Percentiles rank a stretch among this genome's conserved stretches.
phyloP scores from a whole-genome alignment of 2,329 filamentous ascomycete species.

The Corniculantispora saksenae region DNA sequence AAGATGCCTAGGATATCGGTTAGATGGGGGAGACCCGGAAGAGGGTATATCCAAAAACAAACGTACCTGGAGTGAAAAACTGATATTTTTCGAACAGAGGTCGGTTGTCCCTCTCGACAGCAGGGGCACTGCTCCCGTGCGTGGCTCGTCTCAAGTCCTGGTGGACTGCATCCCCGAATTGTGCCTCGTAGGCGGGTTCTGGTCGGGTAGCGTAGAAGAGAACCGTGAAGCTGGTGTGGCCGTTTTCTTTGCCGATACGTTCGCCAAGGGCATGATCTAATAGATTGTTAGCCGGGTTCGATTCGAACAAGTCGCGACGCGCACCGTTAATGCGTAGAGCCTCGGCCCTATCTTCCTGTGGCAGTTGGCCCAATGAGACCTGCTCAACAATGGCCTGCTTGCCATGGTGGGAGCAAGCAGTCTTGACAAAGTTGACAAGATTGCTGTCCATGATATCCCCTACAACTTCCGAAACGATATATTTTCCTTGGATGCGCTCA shows the following conservation, averaged over 20 bases:
- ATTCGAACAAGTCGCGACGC: conserved; percentile 18
- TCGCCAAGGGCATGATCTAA: conserved; percentile 54
- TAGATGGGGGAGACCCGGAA: conserved; percentile 18
- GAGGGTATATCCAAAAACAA: no score
- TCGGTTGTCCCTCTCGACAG: conserved; percentile 37
- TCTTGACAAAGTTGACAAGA: conserved; percentile 46
- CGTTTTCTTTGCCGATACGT: conserved; percentile 42
- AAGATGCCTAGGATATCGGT: conserved; percentile 70
- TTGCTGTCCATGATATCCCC: conserved; percentile 46
- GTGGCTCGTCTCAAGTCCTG: conserved; percentile 69
- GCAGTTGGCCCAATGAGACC: conserved; percentile 43
- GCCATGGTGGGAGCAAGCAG: conserved; percentile 45
- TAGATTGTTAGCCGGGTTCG: conserved; percentile 24
- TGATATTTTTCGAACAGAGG: conserved; percentile 89
- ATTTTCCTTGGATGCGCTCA: conserved; percentile 39
- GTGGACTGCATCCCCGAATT: conserved; percentile 64
- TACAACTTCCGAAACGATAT: conserved; percentile 59
- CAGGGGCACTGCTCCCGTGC: background rate
- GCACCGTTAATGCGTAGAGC: conserved; percentile 51
- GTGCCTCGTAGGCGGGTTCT: conserved; percentile 61
- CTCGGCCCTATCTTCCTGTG: conserved; percentile 42
- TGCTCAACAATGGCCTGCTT: conserved; percentile 42
- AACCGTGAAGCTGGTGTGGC: conserved; percentile 65
- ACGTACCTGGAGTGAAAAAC: conserved; percentile 83
- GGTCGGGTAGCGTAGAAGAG: conserved; percentile 70